A percentile compares a stretch with the other conserved stretches of the same genome.
phyloP scores from a whole-genome alignment of 345 rosid species.

The Fremontodendron californicum region DNA sequence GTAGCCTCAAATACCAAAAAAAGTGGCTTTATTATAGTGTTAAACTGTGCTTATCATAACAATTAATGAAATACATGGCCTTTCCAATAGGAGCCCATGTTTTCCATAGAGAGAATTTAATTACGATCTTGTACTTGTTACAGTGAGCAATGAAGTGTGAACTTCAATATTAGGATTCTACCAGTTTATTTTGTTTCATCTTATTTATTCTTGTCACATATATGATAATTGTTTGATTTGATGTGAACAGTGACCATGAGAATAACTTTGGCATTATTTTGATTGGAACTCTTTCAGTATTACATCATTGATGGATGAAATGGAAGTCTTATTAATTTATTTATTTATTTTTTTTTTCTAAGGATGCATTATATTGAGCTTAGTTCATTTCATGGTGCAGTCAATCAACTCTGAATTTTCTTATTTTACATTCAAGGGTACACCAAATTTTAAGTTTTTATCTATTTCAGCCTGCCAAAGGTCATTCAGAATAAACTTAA shows the following conservation, averaged over 20 bases:
- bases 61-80: background rate
- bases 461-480: constrained; percentile 24
- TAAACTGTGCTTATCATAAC: background rate
- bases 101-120: background rate
- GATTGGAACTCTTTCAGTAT: background rate
- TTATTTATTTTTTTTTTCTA: background rate
- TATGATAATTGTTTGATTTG: background rate
- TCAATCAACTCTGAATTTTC: background rate
- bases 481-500: background rate
- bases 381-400: background rate
- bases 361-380: background rate
- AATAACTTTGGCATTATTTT: background rate
- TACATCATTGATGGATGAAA: background rate
- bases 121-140: background rate
- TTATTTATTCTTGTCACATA: background rate
- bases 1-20: background rate
- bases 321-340: background rate
- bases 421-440: background rate
- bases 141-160: background rate
- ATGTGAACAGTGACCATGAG: background rate
- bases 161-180: background rate
- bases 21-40: background rate
- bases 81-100: background rate
- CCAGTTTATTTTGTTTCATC: background rate
- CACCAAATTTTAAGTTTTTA: background rate